Evolutionary conservation across 129 eudicot species (phyloP), one percentile per base, ranked within the genome.

Genomic region (Flaveria trinervia): DNA sequence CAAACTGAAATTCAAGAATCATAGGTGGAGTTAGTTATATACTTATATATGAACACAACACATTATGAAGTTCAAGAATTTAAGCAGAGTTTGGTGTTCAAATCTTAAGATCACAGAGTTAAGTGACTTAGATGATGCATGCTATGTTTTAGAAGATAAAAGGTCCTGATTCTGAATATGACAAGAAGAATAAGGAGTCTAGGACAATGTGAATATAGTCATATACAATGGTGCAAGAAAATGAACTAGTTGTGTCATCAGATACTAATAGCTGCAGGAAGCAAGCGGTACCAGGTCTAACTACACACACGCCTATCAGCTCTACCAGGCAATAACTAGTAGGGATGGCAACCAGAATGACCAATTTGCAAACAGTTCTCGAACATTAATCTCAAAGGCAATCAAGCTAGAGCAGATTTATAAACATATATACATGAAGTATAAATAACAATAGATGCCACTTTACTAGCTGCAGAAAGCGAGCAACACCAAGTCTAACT

Each of bases 1-100:
- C 98, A 92, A 80, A 93, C 96, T 93, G 88, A 46, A 76, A 76
- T 68, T 6, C 60, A 54, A 54, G 10, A 54, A 61, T 61, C 43
- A 26, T 26, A 25, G 25, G 43, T 62, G 71, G 61, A 46, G 41
- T 61, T 26, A 16, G 41, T 70, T 49, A 49, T 20, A 25, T 61
- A 25, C 26, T 70, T 49, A 70, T 20, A 25, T 61, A 25, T 61
- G 67, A 61, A 28, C 44, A 61, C 59, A 56, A 18, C 75, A 71
- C 45, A 49, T 50, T 51, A 18, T 71, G 5, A 71, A 71, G 25
- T 15, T 71, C 64, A 71, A n/a, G 2, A 18, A 56, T 56, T 4
- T 9, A 59, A 59, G 39, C 66, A 60, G 39, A 33, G 66, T 7
- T 56, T 56, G 62, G 62, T 18, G 62, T 56, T 56, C 9, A 56